Evolutionary conservation across 148 eudicot genomes (phyloP), one percentile per base, ranked within the genome.

Genomic region (Limonium bicolor): DNA sequence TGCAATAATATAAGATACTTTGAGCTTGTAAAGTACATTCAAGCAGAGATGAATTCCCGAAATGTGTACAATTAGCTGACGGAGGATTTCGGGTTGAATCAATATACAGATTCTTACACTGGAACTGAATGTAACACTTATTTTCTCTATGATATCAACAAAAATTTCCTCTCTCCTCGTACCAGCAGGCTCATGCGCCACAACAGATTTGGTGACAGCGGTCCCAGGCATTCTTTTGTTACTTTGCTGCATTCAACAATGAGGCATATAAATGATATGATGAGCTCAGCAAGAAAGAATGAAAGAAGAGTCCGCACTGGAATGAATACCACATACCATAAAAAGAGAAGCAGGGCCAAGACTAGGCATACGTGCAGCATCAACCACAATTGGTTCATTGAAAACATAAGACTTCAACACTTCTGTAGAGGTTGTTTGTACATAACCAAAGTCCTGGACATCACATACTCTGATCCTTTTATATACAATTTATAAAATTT

Each of bases 151-250:
- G 47, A 88, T 80, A 64, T 88, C 97, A 56, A 83, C 97, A 56
- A 83, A 88, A 35, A 88, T 83, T 71, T 88, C 97, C 66, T 83
- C 97, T 74, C 97, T 80, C 70, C 64, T 88, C 55, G 84, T 68
- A 50, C 97, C 92, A 31, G 81, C 92, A 54, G 94, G 94, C 56
- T 84, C 97, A 74, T 83, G 66, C 45, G 94, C 94, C 47, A 88
- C 97, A 41, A 88, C 94, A 53, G 94, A 88, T 56, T 88, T 88
- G 18, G 97, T 80, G 53, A 80, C 70, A 50, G 97, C 97, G 51
- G 94, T 88, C 63, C 97, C 97, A 41, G 94, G 97, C 96, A 84
- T 83, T 70, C 97, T 67, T 77, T 80, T 83, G 64, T 36, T 68
- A 46, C 94, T 86, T 83, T 88, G 94, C 94, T 88, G 83, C 69